Conservation (phyloP, 2,329 filamentous ascomycete genomes). For the Sordariomycetes sp. region DNA sequence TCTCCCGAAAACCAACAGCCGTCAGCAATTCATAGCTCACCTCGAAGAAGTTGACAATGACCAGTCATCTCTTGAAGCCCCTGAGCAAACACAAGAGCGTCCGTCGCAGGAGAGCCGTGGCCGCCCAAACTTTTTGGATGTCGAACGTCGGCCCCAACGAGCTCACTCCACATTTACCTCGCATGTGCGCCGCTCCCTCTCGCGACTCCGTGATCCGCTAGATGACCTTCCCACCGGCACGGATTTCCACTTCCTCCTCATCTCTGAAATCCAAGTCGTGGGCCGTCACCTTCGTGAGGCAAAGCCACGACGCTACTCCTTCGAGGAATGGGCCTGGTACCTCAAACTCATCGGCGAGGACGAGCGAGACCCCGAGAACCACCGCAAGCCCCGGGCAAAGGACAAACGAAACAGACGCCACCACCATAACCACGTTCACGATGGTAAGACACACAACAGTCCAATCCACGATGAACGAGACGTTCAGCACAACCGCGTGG, state of each 20-base stretch:
- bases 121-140: background rate
- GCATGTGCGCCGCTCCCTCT: conserved; percentile 9
- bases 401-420: conserved; percentile 6
- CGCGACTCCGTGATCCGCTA: conserved; percentile 23
- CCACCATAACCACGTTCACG: conserved; percentile 3
- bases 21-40: too few species aligned
- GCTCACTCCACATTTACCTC: conserved; percentile 6
- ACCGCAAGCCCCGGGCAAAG: conserved; percentile 29
- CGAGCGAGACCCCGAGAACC: conserved; percentile 39
- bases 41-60: too few species aligned
- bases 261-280: conserved; percentile 60
- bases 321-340: conserved; percentile 82
- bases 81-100: background rate
- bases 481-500: conserved; percentile 3
- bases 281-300: conserved; percentile 51
- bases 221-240: conserved; percentile 30
- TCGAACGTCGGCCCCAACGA: conserved; percentile 4
- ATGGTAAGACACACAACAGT: background rate
- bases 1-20: background rate
- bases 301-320: conserved; percentile 58
- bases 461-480: too few species aligned
- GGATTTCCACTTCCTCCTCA: conserved; percentile 56
- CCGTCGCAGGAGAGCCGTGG: background rate
- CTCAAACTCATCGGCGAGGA: conserved; percentile 67
- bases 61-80: background rate